Conservation (phyloP, 2,329 filamentous ascomycete species). For the Penicillium sumatraense region DNA sequence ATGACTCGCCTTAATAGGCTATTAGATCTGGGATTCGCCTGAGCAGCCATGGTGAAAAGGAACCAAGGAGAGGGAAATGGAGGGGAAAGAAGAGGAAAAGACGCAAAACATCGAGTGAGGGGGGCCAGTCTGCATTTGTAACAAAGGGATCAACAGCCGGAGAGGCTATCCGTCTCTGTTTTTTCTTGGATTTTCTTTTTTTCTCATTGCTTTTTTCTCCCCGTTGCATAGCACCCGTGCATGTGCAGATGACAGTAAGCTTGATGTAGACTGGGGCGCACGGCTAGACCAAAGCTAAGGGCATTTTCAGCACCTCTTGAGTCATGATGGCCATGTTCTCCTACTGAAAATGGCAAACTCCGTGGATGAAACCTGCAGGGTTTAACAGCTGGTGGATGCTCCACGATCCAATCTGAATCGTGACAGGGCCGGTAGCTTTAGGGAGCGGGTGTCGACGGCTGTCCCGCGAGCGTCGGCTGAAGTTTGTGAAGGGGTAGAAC, state of each 20-base stretch:
- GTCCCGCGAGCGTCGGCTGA: constrained; percentile 20
- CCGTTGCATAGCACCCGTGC: neutral
- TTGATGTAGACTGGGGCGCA: constrained; percentile 6
- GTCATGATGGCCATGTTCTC: constrained; percentile 14
- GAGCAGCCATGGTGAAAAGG: constrained; percentile 15
- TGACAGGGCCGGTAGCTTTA: constrained; percentile 18
- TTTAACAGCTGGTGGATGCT: constrained; percentile 8
- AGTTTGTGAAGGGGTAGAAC: constrained; percentile 10
- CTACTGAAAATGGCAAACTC: constrained; percentile 15
- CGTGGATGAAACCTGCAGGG: constrained; percentile 18
- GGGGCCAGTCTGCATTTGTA: constrained; percentile 19
- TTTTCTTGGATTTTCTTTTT: neutral
- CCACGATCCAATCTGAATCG: constrained; percentile 9
- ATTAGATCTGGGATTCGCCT: constrained; percentile 4
- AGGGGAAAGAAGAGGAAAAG: neutral
- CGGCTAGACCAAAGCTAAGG: constrained; percentile 8
- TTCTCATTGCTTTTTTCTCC: neutral
- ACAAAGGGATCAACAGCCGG: constrained; percentile 5
- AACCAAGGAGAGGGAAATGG: neutral
- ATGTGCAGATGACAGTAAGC: constrained; percentile 13
- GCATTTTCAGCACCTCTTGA: constrained; percentile 9
- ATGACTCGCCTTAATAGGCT: constrained; percentile 27
- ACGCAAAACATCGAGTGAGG: neutral
- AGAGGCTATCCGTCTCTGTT: neutral
- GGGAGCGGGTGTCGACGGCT: constrained; percentile 8